Evolutionary conservation across 306 rosid genomes (phyloP), one percentile per base, ranked within the genome.

Genomic region (Corylus heterophylla): DNA sequence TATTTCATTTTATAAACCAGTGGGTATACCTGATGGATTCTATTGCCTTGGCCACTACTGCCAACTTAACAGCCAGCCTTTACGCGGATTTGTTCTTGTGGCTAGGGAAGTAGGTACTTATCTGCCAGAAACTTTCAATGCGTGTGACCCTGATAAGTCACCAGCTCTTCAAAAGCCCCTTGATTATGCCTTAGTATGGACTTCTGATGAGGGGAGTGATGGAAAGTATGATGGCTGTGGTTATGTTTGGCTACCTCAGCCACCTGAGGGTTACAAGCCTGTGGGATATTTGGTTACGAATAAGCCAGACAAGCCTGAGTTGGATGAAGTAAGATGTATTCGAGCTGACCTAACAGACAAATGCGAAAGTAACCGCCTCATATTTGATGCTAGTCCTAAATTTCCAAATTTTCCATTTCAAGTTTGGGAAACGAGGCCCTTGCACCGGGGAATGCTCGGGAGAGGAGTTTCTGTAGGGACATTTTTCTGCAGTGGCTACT

Each of bases 191-290:
- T 76, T 92, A 78, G 79, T 87, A 3, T 89, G 97, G 95, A 81
- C 92, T 82, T 59, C 91, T 48, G 74, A 82, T 82, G 87, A 88
- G 47, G 90, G 88, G 71, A 86, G 76, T 62, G 87, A 83, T 72
- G 89, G 79, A 37, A 59, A 49, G 31, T 51, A 79, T 25, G 75
- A 72, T 67, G 87, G 67, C 70, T 78, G 76, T 85, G 92, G 89
- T 79, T 91, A 88, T 82, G 82, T 92, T 86, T 94, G 97, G 98
- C 77, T 81, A 17, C 98, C 98, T 69, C 91, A 74, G 74, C 92
- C 97, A 71, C 90, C 95, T 71, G 88, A 89, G 70, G 97, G 97
- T 69, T 94, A 92, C 76, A 86, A 74, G 84, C 86, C 92, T 67
- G 79, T 92, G 74, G 97, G 98, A 8, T 91, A 78, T 82, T 82